These are phyloP conservation scores for Xylariales sp. DNA, from an alignment of 2,329 filamentous ascomycete genomes.

Conservation along the genomic window DNA sequence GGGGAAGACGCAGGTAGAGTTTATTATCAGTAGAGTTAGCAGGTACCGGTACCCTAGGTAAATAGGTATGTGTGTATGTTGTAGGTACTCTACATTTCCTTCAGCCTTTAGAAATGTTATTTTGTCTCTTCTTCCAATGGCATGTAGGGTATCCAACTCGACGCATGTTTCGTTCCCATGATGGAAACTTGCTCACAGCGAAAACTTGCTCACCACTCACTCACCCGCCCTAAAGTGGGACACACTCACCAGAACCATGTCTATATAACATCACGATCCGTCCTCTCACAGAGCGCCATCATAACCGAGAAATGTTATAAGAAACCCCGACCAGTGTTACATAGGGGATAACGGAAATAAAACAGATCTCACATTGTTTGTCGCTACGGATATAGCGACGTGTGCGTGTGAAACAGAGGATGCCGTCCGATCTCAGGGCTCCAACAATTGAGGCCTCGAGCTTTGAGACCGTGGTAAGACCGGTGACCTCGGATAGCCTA, in stretches of 20 bases:
- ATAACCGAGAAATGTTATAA: not conserved
- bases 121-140: not conserved
- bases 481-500: too few species aligned
- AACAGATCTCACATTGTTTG: not conserved
- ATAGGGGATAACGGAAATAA: not conserved
- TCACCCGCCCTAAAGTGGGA: slow-evolving; percentile 22
- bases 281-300: slow-evolving; percentile 17
- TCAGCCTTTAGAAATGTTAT: not conserved
- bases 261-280: not conserved
- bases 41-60: too few species aligned
- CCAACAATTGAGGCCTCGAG: not conserved
- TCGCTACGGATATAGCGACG: not conserved
- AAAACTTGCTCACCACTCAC: slow-evolving; percentile 33
- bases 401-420: slow-evolving; percentile 15
- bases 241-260: not conserved
- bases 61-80: too few species aligned
- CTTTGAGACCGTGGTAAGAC: not conserved
- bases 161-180: not conserved
- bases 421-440: not conserved
- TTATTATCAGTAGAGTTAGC: too few species aligned
- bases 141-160: not conserved
- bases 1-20: not conserved
- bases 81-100: not conserved
- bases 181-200: slow-evolving; percentile 31
- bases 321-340: not conserved